A percentile compares a stretch with the other conserved stretches of the same genome.
Evolutionary conservation across 805 yeast genomes (phyloP).

Genomic region (Saturnispora mendoncae): DNA sequence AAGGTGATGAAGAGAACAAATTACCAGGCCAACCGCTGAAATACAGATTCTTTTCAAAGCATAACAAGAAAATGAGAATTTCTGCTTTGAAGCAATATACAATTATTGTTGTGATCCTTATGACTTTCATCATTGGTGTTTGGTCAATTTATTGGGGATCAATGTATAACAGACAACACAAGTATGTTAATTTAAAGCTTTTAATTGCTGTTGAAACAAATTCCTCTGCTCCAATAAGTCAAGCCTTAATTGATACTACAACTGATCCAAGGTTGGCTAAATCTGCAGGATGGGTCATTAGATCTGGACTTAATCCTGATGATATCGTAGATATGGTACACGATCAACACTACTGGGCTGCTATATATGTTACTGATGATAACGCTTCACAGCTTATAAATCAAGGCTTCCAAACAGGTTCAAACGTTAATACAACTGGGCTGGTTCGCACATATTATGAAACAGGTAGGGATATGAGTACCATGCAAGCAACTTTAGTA

Average conservation of each 20-base stretch:
- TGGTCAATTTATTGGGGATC: constrained; percentile 45
- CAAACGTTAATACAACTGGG: constrained; percentile 22
- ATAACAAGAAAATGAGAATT: constrained; percentile 13
- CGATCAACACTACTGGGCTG: constrained; percentile 55
- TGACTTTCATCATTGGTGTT: constrained; percentile 30
- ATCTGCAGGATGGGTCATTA: constrained; percentile 32
- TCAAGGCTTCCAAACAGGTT: constrained; percentile 33
- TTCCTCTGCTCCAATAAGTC: constrained; percentile 24
- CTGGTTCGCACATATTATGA: constrained; percentile 36
- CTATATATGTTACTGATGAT: constrained; percentile 43
- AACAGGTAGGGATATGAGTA: constrained; percentile 53
- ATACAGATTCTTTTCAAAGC: constrained; percentile 16
- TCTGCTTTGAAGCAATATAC: constrained; percentile 13
- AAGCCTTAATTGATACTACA: constrained; percentile 20
- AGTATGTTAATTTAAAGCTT: constrained; percentile 30
- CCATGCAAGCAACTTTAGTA: constrained; percentile 37
- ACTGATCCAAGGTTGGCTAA: constrained; percentile 11
- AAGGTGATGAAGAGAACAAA: not conserved
- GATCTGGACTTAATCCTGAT: constrained; percentile 24
- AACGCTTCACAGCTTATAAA: constrained; percentile 32
- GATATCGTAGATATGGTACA: constrained; percentile 39
- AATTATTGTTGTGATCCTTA: constrained; percentile 23
- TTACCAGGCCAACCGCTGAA: constrained; percentile 5
- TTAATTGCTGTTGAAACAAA: constrained; percentile 34
- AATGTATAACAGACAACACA: constrained; percentile 26